Conservation (phyloP, 345 rosid species). For the Diplotaxis tenuifolia region DNA sequence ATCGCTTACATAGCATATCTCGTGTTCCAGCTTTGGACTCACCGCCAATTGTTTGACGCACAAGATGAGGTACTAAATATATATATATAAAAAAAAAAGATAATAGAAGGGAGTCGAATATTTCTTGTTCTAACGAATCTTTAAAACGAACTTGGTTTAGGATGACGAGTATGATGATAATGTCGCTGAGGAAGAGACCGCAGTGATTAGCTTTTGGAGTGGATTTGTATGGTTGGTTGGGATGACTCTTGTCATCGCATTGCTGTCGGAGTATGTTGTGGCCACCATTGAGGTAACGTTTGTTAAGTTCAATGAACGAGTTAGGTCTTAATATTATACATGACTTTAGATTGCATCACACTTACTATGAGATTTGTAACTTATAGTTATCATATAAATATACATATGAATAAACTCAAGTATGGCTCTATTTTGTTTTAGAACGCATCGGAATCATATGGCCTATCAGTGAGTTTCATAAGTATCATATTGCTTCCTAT, state of each 20-base stretch:
- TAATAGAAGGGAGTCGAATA: neutral
- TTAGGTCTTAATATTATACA: no score
- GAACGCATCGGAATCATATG: constrained; percentile 85
- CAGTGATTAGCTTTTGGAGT: constrained; percentile 82
- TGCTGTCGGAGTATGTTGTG: constrained; percentile 87
- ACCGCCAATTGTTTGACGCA: constrained; percentile 44
- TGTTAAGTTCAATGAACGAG: constrained; percentile 3
- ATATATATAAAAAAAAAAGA: neutral
- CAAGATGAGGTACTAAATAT: constrained; percentile 27
- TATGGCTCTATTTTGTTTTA: constrained; percentile 4
- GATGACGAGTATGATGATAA: constrained; percentile 53
- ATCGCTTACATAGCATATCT: constrained; percentile 73
- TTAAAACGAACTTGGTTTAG: neutral
- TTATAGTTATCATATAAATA: neutral
- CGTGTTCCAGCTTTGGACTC: constrained; percentile 86
- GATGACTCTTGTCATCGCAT: constrained; percentile 77
- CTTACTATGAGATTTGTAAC: neutral
- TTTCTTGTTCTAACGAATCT: neutral
- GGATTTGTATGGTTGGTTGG: constrained; percentile 80
- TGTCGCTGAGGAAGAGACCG: constrained; percentile 53
- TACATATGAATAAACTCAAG: neutral
- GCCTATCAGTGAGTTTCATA: constrained; percentile 88
- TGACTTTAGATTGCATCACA: neutral
- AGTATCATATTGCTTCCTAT: constrained; percentile 88
- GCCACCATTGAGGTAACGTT: constrained; percentile 83